phyloP scores from a whole-genome alignment of 2,329 filamentous ascomycete genomes.

The Scedosporium dehoogii region DNA sequence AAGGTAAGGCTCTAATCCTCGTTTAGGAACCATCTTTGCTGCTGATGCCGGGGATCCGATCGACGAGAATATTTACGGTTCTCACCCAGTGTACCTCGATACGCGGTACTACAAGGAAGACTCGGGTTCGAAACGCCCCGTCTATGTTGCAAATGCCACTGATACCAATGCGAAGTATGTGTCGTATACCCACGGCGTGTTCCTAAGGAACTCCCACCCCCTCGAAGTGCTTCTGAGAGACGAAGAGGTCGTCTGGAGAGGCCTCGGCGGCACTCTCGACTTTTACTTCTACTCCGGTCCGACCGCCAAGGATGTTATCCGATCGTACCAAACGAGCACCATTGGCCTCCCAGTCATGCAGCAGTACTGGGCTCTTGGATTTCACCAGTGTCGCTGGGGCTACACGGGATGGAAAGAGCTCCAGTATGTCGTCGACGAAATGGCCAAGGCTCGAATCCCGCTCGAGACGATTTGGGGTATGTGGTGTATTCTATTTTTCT shows the following conservation, averaged over 20 bases:
- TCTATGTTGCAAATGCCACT: constrained; percentile 29
- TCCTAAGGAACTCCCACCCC: constrained; percentile 65
- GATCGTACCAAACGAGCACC: constrained; percentile 57
- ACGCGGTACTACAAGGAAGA: constrained; percentile 61
- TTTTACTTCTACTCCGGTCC: constrained; percentile 73
- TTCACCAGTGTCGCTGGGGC: constrained; percentile 67
- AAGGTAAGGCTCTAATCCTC: neutral
- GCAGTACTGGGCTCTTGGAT: constrained; percentile 73
- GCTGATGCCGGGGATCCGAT: constrained; percentile 58
- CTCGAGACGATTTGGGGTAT: constrained; percentile 61
- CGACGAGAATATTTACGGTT: constrained; percentile 63
- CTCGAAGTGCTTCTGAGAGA: constrained; percentile 61
- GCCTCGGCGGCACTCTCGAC: constrained; percentile 67
- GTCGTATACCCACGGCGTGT: constrained; percentile 67
- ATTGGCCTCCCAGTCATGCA: constrained; percentile 68
- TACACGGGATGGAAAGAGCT: constrained; percentile 64
- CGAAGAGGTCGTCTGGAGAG: constrained; percentile 60
- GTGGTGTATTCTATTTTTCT: constrained; percentile 5
- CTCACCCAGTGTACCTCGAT: constrained; percentile 70
- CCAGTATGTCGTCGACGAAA: constrained; percentile 57
- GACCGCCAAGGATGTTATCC: constrained; percentile 55
- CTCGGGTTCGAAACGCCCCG: constrained; percentile 32
- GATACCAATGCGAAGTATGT: constrained; percentile 49
- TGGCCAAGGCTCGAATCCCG: constrained; percentile 53
- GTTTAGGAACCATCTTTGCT: constrained; percentile 40